Percentiles rank a stretch among this genome's conserved stretches.
These are phyloP conservation scores for Lasiodiplodia citricola DNA, from an alignment of 2,329 filamentous ascomycete genomes.

Conservation along the genomic window DNA sequence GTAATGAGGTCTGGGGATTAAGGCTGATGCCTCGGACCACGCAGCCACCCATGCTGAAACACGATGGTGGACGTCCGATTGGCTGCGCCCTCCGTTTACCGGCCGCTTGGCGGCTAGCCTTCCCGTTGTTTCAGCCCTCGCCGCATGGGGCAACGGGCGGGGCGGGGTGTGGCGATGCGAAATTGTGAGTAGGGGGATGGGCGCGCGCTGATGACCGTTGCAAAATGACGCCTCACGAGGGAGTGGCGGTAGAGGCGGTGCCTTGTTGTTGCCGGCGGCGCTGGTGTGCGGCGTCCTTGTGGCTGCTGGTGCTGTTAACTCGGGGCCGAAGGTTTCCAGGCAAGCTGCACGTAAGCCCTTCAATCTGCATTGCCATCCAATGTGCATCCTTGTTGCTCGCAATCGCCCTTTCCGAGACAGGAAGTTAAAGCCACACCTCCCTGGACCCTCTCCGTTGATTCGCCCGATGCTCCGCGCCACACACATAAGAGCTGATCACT, in stretches of 20 bases:
- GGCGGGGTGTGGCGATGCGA: slow-evolving; percentile 17
- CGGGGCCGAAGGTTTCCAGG: background rate
- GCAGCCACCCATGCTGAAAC: background rate
- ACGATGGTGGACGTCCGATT: background rate
- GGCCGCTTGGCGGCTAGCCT: background rate
- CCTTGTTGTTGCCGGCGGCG: background rate
- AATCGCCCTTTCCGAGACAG: slow-evolving; percentile 1
- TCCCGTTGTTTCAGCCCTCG: slow-evolving; percentile 20
- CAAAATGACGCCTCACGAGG: background rate
- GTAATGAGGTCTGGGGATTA: slow-evolving; percentile 24
- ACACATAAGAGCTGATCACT: background rate
- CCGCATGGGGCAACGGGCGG: slow-evolving; percentile 8
- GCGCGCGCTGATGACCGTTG: background rate
- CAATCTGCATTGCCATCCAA: slow-evolving; percentile 16
- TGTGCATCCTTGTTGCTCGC: background rate
- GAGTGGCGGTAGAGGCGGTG: background rate
- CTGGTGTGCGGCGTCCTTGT: background rate
- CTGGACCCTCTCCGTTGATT: background rate
- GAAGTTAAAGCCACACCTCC: slow-evolving; percentile 20
- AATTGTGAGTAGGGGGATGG: slow-evolving; percentile 12
- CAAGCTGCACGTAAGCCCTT: slow-evolving; percentile 9
- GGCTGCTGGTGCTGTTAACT: background rate
- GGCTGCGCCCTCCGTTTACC: background rate
- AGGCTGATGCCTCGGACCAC: slow-evolving; percentile 17
- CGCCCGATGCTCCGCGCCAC: slow-evolving; percentile 9